Evolutionary conservation across 2,329 filamentous ascomycete genomes (phyloP), one percentile per base, ranked within the genome.

Genomic region (Diaporthe humulicola): DNA sequence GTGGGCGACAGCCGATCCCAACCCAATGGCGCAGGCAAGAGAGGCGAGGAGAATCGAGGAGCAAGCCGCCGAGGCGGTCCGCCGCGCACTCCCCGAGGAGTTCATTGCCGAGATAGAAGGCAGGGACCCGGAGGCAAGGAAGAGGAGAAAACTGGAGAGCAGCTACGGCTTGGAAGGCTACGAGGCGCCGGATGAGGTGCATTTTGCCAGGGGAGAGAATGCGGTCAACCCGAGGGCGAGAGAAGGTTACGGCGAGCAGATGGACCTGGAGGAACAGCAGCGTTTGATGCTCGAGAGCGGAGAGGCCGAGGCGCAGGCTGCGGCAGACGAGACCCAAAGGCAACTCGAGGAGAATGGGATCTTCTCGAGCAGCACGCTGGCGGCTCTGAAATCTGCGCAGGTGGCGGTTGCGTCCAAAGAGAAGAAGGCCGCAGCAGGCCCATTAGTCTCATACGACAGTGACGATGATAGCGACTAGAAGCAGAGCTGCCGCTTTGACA

Each of bases 1-100:
- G 77, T 99, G 97, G 97, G 97, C 97, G 56, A 99, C 97, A 0
- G 94, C 95, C 9, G 97, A 99, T 81, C 97, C 97, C 1, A 99
- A 99, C 79, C 97, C 97, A 0, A 93, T 97, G 87, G 95, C 96
- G 2, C 95, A 98, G 83, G 97, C 97, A 77, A 90, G 97, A 75
- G 97, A 99, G 84, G 96, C 94, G 3, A 89, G 93, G 52, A 90
- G 93, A 54, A 93, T 99, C 75, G 97, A 99, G 82, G 97, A 99
- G 81, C 97, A 99, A 83, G 97, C 97, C 2, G 97, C 97, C 0
- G 97, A 98, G 80, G 97, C 97, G 1, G 95, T 99, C 74, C 88
- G 97, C 25, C 89, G 94, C 77, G 96, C 97, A 0, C 86, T 99
- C 6, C 97, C 97, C 0, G 95, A 93, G 0, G 95, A 95, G 38